phyloP scores from a whole-genome alignment of 176 grass and related monocot genomes.

The Urochloa ruziziensis region DNA sequence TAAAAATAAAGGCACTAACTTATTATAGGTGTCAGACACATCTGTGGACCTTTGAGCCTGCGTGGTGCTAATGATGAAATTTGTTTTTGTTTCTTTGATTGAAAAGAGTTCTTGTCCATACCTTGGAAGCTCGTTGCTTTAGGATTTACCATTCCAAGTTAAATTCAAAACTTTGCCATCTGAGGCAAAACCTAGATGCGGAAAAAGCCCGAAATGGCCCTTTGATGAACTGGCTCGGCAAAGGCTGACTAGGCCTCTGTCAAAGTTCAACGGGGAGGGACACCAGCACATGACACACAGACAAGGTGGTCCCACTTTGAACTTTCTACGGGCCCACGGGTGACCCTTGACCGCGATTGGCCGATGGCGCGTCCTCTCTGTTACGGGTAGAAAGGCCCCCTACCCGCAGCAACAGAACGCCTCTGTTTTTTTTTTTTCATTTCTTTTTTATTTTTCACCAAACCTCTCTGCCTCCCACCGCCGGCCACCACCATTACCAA shows the following conservation, averaged over 20 bases:
- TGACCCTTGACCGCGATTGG: slow-evolving; percentile 17
- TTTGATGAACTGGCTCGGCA: neutral
- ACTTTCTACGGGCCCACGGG: slow-evolving; percentile 26
- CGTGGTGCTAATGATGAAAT: neutral
- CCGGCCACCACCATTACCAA: neutral
- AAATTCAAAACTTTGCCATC: neutral
- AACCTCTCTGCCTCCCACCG: neutral
- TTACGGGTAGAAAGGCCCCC: slow-evolving; percentile 30
- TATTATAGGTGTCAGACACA: too few species aligned
- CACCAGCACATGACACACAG: slow-evolving; percentile 28
- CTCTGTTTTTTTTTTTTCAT: neutral
- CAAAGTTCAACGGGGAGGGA: neutral
- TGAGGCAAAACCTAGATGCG: neutral
- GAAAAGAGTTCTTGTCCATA: neutral
- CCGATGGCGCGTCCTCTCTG: slow-evolving; percentile 28
- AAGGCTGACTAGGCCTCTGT: neutral
- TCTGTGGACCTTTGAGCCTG: too few species aligned
- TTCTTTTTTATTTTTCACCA: neutral
- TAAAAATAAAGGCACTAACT: neutral
- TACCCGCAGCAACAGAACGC: neutral
- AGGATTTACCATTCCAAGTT: neutral
- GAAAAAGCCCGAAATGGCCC: neutral
- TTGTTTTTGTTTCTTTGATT: neutral
- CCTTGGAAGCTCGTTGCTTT: neutral
- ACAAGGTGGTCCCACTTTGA: slow-evolving; percentile 10